Base-by-base conservation (phyloP, 257 asterid genomes). In the Solanum pinnatisectum region DNA sequence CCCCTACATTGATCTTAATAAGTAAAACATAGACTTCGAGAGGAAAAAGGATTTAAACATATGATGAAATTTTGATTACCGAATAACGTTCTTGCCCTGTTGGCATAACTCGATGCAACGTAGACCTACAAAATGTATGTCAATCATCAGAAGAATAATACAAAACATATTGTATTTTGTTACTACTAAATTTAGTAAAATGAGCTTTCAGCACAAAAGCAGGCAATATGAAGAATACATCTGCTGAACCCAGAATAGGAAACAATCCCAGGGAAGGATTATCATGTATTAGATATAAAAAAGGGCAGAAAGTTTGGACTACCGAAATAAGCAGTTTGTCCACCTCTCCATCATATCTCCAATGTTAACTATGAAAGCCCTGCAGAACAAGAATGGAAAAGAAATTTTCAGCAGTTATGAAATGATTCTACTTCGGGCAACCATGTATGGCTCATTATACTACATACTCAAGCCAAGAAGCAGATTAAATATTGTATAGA, bases 291-390 rank as follows among this genome's bases (percentile, higher is more conserved):
- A 23, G 49, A 32, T 46, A 76, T 10, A 32, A 32, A 59, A 40
- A 27, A 86, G n/a, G 73, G 7, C 18, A 44, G 71, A 86, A 56
- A 49, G 35, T 52, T 59, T 72, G 70, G 23, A 52, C 46, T 88
- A 93, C 95, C 93, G 90, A 88, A 93, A 93, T 86, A 94, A 84
- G 88, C 94, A 91, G 88, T 94, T 94, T 78, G 96, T 93, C 96
- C 96, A 94, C 87, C 95, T 90, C 92, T 94, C 95, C 94, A 90
- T 89, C 93, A 93, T 37, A 91, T 94, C 96, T 67, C 95, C 96
- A 39, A 93, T 93, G 90, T 93, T 94, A 84, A 94, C 94, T 89
- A 94, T 88, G 86, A 93, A 92, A 60, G 96, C 91, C 90, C 96
- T 94, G 91, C 49, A 91, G 78, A 87, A 22, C 27, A 39, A 83